Evolutionary conservation across 306 rosid genomes (phyloP).

Genomic region (Vigna mungo): DNA sequence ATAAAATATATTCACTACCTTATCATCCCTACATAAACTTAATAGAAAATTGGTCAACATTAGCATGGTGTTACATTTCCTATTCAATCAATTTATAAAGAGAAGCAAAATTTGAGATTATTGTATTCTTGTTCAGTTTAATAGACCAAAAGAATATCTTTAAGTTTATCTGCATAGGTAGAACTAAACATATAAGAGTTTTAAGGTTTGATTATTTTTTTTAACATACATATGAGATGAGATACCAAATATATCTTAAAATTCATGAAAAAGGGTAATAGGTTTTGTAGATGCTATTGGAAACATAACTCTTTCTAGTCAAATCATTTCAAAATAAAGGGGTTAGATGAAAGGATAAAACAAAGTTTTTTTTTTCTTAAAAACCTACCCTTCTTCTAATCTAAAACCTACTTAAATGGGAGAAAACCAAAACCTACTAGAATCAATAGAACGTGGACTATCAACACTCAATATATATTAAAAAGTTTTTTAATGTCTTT

Average conservation of each 20-base stretch:
- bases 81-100: neutral
- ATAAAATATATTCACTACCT: too few species aligned
- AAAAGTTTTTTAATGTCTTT: neutral
- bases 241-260: too few species aligned
- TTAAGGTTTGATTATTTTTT: too few species aligned
- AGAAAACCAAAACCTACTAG: neutral
- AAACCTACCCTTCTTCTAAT: neutral
- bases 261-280: too few species aligned
- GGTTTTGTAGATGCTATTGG: neutral
- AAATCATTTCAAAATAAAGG: constrained; percentile 2
- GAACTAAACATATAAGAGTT: too few species aligned
- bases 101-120: neutral
- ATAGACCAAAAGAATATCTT: neutral
- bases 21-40: too few species aligned
- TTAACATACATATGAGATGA: too few species aligned
- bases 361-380: neutral
- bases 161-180: too few species aligned
- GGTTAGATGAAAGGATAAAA: neutral
- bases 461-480: neutral
- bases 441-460: constrained; percentile 11
- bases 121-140: neutral
- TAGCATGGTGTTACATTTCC: neutral
- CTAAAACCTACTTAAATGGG: neutral
- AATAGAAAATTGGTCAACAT: neutral
- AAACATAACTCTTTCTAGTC: neutral